These are phyloP conservation scores for Cercospora sp. DNA, from an alignment of 2,329 filamentous ascomycete genomes.

Conservation along the genomic window DNA sequence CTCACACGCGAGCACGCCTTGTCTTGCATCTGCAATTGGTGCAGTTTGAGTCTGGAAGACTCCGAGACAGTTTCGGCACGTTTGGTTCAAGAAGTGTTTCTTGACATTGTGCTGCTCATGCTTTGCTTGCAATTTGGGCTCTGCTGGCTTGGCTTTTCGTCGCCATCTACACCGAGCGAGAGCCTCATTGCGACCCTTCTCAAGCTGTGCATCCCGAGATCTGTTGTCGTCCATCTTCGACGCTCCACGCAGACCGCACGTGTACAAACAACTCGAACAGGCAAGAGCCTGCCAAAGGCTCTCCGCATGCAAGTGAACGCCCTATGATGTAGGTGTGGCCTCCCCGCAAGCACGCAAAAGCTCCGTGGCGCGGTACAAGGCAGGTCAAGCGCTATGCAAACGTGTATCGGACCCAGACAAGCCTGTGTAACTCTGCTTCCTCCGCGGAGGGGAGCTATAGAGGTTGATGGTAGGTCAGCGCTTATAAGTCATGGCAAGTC, in stretches of 20 bases:
- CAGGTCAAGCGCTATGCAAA: not conserved
- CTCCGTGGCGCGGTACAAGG: not conserved
- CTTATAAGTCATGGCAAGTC: constrained; percentile 3
- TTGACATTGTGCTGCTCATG: not conserved
- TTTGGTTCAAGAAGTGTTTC: not conserved
- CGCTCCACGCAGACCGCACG: not conserved
- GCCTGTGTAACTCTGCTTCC: not conserved
- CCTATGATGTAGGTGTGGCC: not conserved
- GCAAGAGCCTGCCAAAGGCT: not conserved
- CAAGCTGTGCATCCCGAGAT: not conserved
- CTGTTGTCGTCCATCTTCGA: not conserved
- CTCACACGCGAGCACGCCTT: not conserved
- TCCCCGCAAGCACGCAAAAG: not conserved
- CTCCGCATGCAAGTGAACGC: not conserved
- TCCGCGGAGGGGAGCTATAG: constrained; percentile 1
- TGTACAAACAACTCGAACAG: not conserved
- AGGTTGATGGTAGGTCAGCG: not conserved
- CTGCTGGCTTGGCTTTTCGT: not conserved
- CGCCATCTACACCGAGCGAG: not conserved
- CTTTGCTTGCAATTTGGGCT: not conserved
- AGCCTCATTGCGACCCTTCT: not conserved
- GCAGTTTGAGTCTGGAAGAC: not conserved
- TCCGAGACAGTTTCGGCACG: not conserved
- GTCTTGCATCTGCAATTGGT: not conserved
- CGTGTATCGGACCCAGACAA: not conserved